Percentiles rank a stretch among this genome's conserved stretches.
Evolutionary conservation across 2,329 filamentous ascomycete species (phyloP).

Genomic region (Ophiostoma sp.): DNA sequence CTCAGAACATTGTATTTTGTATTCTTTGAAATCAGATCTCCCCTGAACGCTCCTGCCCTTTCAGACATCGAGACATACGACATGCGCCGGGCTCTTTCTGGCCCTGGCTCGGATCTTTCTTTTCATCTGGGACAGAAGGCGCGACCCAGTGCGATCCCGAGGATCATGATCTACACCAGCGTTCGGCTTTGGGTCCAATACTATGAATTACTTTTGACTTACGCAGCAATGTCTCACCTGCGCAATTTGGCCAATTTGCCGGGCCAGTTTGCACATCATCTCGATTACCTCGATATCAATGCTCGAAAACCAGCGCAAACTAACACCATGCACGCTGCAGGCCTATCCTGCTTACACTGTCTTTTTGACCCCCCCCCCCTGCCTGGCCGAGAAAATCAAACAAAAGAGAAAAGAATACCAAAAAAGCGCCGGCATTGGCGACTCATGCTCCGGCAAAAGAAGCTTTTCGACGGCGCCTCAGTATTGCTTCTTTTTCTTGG

Average conservation of each 20-base stretch:
- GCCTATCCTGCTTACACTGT: neutral
- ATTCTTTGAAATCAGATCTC: neutral
- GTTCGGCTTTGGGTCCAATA: neutral
- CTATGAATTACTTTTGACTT: neutral
- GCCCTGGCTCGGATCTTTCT: neutral
- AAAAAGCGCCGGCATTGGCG: neutral
- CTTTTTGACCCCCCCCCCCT: too few species aligned
- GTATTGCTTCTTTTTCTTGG: neutral
- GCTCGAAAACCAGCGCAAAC: neutral
- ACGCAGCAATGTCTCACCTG: conserved; percentile 8
- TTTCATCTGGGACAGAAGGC: neutral
- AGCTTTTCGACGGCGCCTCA: neutral
- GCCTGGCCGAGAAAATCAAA: neutral
- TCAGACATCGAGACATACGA: neutral
- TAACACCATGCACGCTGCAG: neutral
- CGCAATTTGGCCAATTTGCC: neutral
- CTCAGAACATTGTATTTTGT: neutral
- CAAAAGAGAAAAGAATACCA: neutral
- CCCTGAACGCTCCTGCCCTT: neutral
- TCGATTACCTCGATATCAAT: too few species aligned
- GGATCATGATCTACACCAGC: neutral
- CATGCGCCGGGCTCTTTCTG: neutral
- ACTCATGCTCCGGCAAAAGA: neutral
- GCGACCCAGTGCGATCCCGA: neutral
- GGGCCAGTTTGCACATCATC: neutral